Evolutionary conservation across 805 yeast genomes (phyloP).

Genomic region (Allodekkera sacchari): DNA sequence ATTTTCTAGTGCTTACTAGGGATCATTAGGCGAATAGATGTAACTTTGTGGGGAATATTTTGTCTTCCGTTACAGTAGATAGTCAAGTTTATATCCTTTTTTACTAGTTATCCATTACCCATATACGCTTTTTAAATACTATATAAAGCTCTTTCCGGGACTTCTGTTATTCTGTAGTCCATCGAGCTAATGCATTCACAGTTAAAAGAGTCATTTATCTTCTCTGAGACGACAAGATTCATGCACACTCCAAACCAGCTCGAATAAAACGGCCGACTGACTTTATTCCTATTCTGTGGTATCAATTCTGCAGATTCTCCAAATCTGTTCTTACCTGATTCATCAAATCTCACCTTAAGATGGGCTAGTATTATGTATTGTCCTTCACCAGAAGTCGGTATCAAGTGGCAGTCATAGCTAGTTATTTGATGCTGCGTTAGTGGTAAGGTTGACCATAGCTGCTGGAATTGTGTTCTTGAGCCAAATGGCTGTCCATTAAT

Average conservation of each 20-base stretch:
- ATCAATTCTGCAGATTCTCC: constrained; percentile 54
- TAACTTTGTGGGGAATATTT: not conserved
- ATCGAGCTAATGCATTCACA: constrained; percentile 47
- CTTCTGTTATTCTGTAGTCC: constrained; percentile 58
- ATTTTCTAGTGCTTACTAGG: not conserved
- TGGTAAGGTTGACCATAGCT: constrained; percentile 50
- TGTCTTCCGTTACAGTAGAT: not conserved
- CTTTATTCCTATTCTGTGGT: constrained; percentile 9
- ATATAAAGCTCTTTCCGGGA: constrained; percentile 44
- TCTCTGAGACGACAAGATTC: constrained; percentile 52
- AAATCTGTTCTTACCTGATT: constrained; percentile 56
- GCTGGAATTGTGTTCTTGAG: constrained; percentile 44
- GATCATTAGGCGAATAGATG: not conserved
- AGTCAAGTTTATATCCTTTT: not conserved
- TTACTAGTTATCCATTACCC: not conserved
- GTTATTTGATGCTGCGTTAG: constrained; percentile 53
- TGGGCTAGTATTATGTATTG: constrained; percentile 34
- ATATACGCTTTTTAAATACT: constrained; percentile 4
- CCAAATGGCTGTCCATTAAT: constrained; percentile 52
- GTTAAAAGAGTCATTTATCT: constrained; percentile 27
- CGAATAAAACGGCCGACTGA: constrained; percentile 52
- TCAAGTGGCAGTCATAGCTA: constrained; percentile 57
- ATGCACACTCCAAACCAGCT: constrained; percentile 62
- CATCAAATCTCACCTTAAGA: constrained; percentile 66
- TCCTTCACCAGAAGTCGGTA: constrained; percentile 34